A percentile compares a stretch with the other conserved stretches of the same genome.
Conservation (phyloP, 2,329 filamentous ascomycete species). For the Sordariomycetes sp. region DNA sequence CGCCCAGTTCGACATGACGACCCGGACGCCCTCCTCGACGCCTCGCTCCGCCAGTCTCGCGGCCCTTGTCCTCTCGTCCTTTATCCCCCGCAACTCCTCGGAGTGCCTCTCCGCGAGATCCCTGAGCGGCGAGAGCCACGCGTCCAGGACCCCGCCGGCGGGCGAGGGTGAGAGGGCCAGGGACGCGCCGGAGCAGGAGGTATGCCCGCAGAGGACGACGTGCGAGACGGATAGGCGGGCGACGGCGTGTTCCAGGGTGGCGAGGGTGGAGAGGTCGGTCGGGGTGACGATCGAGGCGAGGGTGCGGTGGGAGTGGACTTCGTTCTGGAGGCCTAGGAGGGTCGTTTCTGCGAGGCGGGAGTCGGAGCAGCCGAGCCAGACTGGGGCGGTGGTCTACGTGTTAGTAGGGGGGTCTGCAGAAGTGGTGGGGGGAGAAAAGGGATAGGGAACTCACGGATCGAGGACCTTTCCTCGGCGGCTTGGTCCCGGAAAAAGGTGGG, state of each 20-base stretch:
- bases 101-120: constrained; percentile 29
- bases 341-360: constrained; percentile 75
- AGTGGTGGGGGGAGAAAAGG: neutral
- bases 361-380: constrained; percentile 84
- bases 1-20: constrained; percentile 53
- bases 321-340: constrained; percentile 63
- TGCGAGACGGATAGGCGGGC: constrained; percentile 57
- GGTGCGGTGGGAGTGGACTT: constrained; percentile 83
- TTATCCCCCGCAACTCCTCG: constrained; percentile 39
- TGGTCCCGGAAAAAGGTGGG: constrained; percentile 59
- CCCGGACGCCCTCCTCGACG: constrained; percentile 53
- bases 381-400: constrained; percentile 16
- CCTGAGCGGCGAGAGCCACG: constrained; percentile 38
- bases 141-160: constrained; percentile 40
- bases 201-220: constrained; percentile 58
- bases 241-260: constrained; percentile 72
- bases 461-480: constrained; percentile 51
- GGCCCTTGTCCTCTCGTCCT: constrained; percentile 38
- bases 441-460: constrained; percentile 36
- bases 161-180: constrained; percentile 38
- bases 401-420: neutral
- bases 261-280: constrained; percentile 60
- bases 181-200: constrained; percentile 56
- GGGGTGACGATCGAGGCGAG: constrained; percentile 73
- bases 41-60: constrained; percentile 64